Percentiles rank a stretch among this genome's conserved stretches.
Conservation (phyloP, 2,329 filamentous ascomycete species). For the Cephalotrichum gorgonifer region DNA sequence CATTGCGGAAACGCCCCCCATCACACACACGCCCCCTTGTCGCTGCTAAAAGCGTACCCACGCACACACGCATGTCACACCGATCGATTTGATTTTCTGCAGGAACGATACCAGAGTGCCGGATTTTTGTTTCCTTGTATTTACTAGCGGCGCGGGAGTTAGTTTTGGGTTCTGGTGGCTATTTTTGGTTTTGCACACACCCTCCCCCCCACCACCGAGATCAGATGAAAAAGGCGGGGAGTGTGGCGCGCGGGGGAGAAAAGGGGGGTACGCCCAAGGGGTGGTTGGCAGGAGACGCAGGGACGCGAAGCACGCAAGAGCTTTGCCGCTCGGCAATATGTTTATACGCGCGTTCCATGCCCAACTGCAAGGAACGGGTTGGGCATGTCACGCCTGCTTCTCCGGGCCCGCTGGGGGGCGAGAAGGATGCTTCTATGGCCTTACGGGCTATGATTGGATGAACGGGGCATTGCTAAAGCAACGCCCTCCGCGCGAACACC, state of each 20-base stretch:
- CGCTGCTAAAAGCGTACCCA: background rate
- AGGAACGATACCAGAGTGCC: conserved; percentile 5
- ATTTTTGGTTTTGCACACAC: background rate
- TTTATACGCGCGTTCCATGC: background rate
- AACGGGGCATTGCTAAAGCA: conserved; percentile 11
- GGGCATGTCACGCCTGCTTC: background rate
- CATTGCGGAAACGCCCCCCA: background rate
- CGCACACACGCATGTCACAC: conserved; percentile 1
- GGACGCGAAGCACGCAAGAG: no score
- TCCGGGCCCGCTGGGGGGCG: background rate
- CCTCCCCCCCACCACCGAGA: background rate
- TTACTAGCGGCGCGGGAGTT: background rate
- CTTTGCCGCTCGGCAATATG: background rate
- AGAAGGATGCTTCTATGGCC: background rate
- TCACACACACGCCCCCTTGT: background rate
- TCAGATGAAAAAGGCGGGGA: background rate
- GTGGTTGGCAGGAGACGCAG: no score
- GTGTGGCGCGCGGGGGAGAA: background rate
- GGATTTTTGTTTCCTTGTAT: background rate
- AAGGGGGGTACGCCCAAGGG: background rate
- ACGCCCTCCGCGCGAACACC: background rate
- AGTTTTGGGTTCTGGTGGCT: background rate
- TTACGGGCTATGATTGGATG: conserved; percentile 39
- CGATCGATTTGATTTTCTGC: conserved; percentile 1
- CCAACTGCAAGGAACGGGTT: background rate